Evolutionary conservation across 805 yeast species (phyloP), one percentile per base, ranked within the genome.

Genomic region (Pichia nanzhaoensis): DNA sequence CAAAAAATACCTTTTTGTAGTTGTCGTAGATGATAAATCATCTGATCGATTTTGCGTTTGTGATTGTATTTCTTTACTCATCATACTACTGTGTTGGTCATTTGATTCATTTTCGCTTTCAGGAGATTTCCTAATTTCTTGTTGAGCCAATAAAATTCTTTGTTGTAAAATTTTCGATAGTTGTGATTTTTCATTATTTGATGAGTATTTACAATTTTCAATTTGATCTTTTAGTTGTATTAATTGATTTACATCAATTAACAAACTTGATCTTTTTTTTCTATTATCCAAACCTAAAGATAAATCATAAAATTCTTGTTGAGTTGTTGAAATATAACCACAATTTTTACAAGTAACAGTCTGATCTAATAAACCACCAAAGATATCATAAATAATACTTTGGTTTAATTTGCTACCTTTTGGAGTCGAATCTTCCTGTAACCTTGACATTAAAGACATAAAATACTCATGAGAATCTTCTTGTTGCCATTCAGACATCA

Each of bases 401-500:
- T 82, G 74, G 52, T 84, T 84, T 57, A 90, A 69, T 59, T 90
- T 90, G 39, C 69, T 74, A n/a, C 96, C 96, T 58, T 77, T 82
- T 32, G 98, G 98, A 1, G 93, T 88, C 12, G 87, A 75, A 60
- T 90, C 97, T 59, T 90, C 97, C 65, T 90, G 98, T 42, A 90
- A 66, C 42, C 96, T 68, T 7, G 91, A 78, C 73, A 90, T 74
- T 49, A 90, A 69, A 12, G 95, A 86, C 97, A 90, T 90, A 62
- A 84, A 87, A 66, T 90, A 93, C 65, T 93, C 99, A 65, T 93
- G 99, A 0, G 96, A 84, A 65, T 93, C 99, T 64, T 93, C 98
- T 63, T 93, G 99, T 64, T 88, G 90, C 96, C 96, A 90, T 61
- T 82, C 93, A 37, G 89, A 80, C 95, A 90, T 88, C 95, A 87